phyloP scores from a whole-genome alignment of 2,329 filamentous ascomycete species.

The Dactylellina cionopaga region DNA sequence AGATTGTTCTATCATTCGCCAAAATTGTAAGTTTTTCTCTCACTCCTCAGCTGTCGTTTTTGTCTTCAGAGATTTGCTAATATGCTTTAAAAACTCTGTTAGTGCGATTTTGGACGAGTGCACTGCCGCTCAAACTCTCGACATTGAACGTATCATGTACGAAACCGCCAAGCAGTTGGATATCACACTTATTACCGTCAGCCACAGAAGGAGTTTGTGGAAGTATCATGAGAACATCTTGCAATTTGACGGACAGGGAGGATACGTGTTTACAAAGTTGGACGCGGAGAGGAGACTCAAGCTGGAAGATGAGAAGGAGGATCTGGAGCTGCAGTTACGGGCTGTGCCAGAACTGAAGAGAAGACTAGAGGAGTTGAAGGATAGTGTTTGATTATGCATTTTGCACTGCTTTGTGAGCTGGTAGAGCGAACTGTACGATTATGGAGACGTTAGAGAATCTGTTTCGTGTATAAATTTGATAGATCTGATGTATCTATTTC shows the following conservation, averaged over 20 bases:
- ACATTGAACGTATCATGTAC: slow-evolving; percentile 96
- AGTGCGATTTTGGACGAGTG: slow-evolving; percentile 93
- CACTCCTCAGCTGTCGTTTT: neutral
- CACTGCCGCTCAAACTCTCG: slow-evolving; percentile 91
- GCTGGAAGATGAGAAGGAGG: slow-evolving; percentile 96
- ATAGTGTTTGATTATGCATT: slow-evolving; percentile 54
- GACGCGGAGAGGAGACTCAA: slow-evolving; percentile 86
- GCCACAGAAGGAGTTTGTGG: slow-evolving; percentile 90
- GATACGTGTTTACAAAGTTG: slow-evolving; percentile 86
- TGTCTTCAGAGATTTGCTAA: slow-evolving; percentile 8
- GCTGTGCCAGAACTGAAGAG: slow-evolving; percentile 89
- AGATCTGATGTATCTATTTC: too few relatives aligned
- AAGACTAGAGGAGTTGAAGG: slow-evolving; percentile 80
- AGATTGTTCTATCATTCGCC: slow-evolving; percentile 62
- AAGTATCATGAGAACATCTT: slow-evolving; percentile 94
- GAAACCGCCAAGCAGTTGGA: slow-evolving; percentile 90
- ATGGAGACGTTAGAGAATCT: too few relatives aligned
- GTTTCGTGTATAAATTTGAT: neutral
- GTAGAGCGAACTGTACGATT: too few relatives aligned
- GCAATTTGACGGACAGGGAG: slow-evolving; percentile 94
- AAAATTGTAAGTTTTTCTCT: slow-evolving; percentile 52
- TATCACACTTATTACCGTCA: slow-evolving; percentile 97
- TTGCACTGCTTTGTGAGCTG: neutral
- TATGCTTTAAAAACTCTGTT: neutral
- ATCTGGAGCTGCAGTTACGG: slow-evolving; percentile 83